phyloP scores from a whole-genome alignment of 345 rosid species.

The Brassica incana region DNA sequence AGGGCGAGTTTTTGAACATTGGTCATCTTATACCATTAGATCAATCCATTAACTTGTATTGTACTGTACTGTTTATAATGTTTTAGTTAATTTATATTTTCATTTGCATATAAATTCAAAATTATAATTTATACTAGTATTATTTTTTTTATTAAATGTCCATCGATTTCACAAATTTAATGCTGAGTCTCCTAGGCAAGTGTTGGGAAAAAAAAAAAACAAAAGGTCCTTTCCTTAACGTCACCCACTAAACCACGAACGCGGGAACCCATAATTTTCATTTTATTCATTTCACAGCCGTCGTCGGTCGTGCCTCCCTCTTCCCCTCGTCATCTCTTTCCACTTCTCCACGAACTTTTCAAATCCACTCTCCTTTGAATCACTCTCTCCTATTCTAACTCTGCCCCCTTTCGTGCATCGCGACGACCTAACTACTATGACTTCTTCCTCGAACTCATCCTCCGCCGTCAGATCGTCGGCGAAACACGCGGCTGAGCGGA shows the following conservation, averaged over 20 bases:
- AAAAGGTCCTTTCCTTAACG: neutral
- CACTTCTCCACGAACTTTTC: conserved; percentile 29
- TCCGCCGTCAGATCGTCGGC: conserved; percentile 43
- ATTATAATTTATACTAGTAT: too few species aligned
- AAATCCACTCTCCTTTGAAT: neutral
- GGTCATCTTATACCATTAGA: neutral
- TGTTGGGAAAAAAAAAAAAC: too few species aligned
- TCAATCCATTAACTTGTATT: neutral
- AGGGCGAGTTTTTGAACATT: too few species aligned
- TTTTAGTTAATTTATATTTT: neutral
- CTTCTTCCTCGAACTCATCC: conserved; percentile 36
- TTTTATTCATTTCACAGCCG: conserved; percentile 22
- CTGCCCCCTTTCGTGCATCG: neutral
- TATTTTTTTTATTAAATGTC: too few species aligned
- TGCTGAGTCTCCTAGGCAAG: neutral
- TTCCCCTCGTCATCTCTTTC: conserved; percentile 21
- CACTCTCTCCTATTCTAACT: neutral
- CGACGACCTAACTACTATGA: conserved; percentile 7
- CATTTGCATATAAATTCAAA: neutral
- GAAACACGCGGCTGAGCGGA: conserved; percentile 43
- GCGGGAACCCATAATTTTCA: conserved; percentile 47
- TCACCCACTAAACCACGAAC: conserved; percentile 36
- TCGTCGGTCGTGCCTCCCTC: conserved; percentile 38
- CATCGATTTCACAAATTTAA: too few species aligned
- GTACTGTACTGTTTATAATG: neutral